Conservation (phyloP, 352 stramenopile species). For the Pythium oligandrum region DNA sequence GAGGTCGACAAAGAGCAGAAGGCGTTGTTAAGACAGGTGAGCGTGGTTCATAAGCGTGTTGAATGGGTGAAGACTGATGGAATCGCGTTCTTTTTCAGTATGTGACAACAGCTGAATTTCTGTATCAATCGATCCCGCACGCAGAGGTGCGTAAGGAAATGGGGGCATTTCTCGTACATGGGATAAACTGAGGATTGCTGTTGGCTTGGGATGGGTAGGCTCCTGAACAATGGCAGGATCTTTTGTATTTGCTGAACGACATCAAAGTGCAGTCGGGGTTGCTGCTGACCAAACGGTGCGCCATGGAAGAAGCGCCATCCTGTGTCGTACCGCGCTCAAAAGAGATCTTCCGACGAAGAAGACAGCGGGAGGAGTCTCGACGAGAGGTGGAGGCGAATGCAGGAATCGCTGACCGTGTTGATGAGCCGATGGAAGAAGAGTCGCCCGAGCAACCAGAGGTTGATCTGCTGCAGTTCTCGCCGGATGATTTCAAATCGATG, state of each 20-base stretch:
- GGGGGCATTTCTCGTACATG: no score
- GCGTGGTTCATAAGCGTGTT: background rate
- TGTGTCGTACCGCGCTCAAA: constrained; percentile 8
- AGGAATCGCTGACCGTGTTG: background rate
- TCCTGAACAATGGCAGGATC: no score
- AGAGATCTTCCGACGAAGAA: constrained; percentile 4
- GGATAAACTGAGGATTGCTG: no score
- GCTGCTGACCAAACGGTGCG: constrained; percentile 1
- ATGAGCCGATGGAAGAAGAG: background rate
- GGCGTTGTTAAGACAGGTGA: constrained; percentile 17
- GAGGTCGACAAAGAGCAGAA: constrained; percentile 10
- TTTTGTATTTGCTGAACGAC: no score
- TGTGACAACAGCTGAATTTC: constrained; percentile 12
- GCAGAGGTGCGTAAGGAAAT: background rate
- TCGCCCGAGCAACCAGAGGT: background rate
- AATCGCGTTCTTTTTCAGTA: constrained; percentile 7
- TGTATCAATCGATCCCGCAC: constrained; percentile 8
- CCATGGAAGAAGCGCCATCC: background rate
- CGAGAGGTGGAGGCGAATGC: no score
- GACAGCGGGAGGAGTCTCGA: background rate
- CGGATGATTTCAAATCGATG: constrained; percentile 59
- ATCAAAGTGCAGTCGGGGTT: constrained; percentile 5
- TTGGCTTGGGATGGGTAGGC: no score
- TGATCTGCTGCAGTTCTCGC: constrained; percentile 24
- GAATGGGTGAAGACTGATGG: background rate